Conservation (phyloP, 2,329 filamentous ascomycete species). For the Epichloe baconii region DNA sequence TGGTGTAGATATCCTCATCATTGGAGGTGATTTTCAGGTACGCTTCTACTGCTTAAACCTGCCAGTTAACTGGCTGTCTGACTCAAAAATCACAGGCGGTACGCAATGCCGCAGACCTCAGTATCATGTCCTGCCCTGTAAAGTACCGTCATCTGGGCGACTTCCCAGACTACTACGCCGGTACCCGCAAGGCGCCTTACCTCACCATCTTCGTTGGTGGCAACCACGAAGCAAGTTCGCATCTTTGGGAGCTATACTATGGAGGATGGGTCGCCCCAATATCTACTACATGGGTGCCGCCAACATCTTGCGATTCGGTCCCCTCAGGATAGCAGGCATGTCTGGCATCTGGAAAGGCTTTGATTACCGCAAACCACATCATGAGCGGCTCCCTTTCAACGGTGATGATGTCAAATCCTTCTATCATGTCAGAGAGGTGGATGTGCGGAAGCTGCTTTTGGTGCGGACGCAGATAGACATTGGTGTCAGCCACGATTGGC, state of each 20-base stretch:
- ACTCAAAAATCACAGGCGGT: constrained; percentile 43
- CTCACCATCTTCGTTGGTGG: constrained; percentile 86
- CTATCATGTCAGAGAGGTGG: constrained; percentile 82
- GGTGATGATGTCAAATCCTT: constrained; percentile 63
- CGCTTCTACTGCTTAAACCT: constrained; percentile 2
- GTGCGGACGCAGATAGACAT: constrained; percentile 81
- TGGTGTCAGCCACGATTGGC: constrained; percentile 94
- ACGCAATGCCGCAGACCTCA: constrained; percentile 77
- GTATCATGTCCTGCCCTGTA: constrained; percentile 74
- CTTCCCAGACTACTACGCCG: constrained; percentile 89
- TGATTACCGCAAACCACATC: constrained; percentile 73
- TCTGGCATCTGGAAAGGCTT: constrained; percentile 92
- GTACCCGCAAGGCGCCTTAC: constrained; percentile 63
- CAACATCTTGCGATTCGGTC: constrained; percentile 73
- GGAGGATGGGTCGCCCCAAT: constrained; percentile 91
- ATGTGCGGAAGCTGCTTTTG: constrained; percentile 79
- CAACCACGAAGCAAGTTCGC: constrained; percentile 87
- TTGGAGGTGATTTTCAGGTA: constrained; percentile 91
- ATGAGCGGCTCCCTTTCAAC: constrained; percentile 77
- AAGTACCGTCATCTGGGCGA: constrained; percentile 86
- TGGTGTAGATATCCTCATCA: constrained; percentile 77
- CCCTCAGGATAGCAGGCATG: constrained; percentile 75
- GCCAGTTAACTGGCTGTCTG: neutral
- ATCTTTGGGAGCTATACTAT: constrained; percentile 87
- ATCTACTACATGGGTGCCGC: constrained; percentile 96